Percentiles rank a stretch among this genome's conserved stretches.
These are phyloP conservation scores for Tulasnella calospora DNA, from an alignment of 768 basidiomycete genomes.

Conservation along the genomic window DNA sequence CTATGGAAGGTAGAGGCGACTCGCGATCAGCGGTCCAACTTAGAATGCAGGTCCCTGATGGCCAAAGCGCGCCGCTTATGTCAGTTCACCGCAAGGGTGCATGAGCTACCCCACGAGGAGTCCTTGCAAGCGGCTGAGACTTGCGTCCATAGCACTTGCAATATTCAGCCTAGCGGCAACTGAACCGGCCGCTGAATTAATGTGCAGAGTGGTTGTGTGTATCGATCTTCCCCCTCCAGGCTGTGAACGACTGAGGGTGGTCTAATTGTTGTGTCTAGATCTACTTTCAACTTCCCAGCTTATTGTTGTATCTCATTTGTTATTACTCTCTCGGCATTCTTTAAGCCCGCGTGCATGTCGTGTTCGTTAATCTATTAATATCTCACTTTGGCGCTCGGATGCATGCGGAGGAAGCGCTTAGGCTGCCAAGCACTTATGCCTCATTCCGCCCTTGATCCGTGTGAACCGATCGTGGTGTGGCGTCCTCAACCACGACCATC, in stretches of 20 bases:
- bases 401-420: background rate
- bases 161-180: background rate
- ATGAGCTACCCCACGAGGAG: background rate
- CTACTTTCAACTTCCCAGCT: background rate
- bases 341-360: background rate
- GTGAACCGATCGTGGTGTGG: background rate
- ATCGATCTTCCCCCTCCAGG: too few relatives aligned
- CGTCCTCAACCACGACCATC: background rate
- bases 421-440: too few relatives aligned
- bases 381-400: too few relatives aligned
- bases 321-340: background rate
- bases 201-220: background rate
- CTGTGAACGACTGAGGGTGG: too few relatives aligned
- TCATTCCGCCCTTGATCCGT: background rate
- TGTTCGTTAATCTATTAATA: background rate
- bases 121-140: background rate
- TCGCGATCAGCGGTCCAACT: background rate
- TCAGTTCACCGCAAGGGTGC: background rate
- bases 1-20: background rate
- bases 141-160: background rate
- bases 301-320: background rate
- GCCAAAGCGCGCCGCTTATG: background rate
- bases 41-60: background rate
- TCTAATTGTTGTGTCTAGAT: background rate
- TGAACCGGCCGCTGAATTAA: background rate